Percentiles rank a stretch among this genome's conserved stretches.
phyloP scores from a whole-genome alignment of 2,329 filamentous ascomycete genomes.

The Pseudogymnoascus destructans region DNA sequence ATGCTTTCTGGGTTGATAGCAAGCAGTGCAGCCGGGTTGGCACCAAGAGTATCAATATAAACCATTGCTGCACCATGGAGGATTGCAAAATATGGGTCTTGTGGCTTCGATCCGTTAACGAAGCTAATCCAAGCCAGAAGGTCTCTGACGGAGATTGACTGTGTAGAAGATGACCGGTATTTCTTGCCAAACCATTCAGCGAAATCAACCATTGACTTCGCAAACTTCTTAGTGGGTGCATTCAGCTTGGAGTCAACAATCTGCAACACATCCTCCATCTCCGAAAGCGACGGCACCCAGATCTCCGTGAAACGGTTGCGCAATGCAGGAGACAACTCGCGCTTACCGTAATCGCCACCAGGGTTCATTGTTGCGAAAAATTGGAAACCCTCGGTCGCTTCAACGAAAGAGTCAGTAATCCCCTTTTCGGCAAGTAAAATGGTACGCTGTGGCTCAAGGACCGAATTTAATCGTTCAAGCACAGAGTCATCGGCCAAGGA shows the following conservation, averaged over 20 bases:
- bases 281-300: conserved; percentile 84
- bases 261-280: conserved; percentile 71
- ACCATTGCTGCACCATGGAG: conserved; percentile 90
- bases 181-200: conserved; percentile 82
- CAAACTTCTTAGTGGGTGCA: conserved; percentile 40
- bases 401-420: conserved; percentile 65
- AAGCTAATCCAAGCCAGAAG: conserved; percentile 90
- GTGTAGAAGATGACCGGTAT: conserved; percentile 62
- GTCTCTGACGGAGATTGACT: conserved; percentile 80
- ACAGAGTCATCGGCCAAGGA: conserved; percentile 97
- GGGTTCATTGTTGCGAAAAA: conserved; percentile 99
- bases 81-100: conserved; percentile 34
- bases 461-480: conserved; percentile 88
- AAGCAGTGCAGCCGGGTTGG: conserved; percentile 81
- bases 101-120: conserved; percentile 49
- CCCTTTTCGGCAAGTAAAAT: conserved; percentile 92
- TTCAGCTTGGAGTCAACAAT: conserved; percentile 70
- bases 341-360: conserved; percentile 95
- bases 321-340: conserved; percentile 86
- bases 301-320: conserved; percentile 97
- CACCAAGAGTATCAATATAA: conserved; percentile 88
- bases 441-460: conserved; percentile 76
- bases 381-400: conserved; percentile 69
- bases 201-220: conserved; percentile 66
- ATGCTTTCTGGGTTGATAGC: conserved; percentile 59